Conservation (phyloP, 2,329 filamentous ascomycete species). For the Plectosphaerella cucumerina region DNA sequence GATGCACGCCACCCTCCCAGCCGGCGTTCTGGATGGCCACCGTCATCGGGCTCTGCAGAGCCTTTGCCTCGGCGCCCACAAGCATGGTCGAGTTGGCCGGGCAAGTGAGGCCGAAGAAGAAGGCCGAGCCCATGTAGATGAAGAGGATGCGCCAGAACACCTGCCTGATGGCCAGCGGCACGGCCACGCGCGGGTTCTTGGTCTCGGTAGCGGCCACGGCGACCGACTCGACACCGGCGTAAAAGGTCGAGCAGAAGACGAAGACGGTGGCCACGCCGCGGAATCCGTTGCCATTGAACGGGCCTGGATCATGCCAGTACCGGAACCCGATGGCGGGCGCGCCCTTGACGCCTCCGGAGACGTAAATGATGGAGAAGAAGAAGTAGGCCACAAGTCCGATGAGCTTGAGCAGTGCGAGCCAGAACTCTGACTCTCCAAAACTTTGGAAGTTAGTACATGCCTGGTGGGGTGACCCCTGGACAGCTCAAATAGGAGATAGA, state of each 20-base stretch:
- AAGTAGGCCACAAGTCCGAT: conserved; percentile 67
- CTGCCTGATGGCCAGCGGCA: conserved; percentile 55
- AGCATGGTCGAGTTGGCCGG: conserved; percentile 64
- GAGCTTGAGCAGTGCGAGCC: conserved; percentile 71
- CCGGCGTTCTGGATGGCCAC: conserved; percentile 71
- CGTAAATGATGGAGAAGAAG: conserved; percentile 63
- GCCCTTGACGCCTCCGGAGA: conserved; percentile 59
- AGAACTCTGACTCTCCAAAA: conserved; percentile 80
- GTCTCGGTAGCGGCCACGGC: conserved; percentile 62
- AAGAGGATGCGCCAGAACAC: conserved; percentile 60
- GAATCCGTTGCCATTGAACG: conserved; percentile 64
- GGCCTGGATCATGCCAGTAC: conserved; percentile 69
- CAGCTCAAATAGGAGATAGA: too few relatives aligned
- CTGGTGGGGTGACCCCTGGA: too few relatives aligned
- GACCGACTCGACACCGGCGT: conserved; percentile 61
- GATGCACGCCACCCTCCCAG: conserved; percentile 67
- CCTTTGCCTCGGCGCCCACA: conserved; percentile 56
- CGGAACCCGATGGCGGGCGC: conserved; percentile 58
- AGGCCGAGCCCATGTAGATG: conserved; percentile 64
- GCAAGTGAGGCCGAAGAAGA: conserved; percentile 73
- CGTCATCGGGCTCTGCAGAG: conserved; percentile 69
- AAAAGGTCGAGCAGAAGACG: conserved; percentile 67
- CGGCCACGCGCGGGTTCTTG: conserved; percentile 50
- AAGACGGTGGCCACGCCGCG: conserved; percentile 62
- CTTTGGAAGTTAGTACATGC: too few relatives aligned